Percentiles rank a stretch among this genome's conserved stretches.
Evolutionary conservation across 306 rosid genomes (phyloP).

Genomic region (Betula pendula): DNA sequence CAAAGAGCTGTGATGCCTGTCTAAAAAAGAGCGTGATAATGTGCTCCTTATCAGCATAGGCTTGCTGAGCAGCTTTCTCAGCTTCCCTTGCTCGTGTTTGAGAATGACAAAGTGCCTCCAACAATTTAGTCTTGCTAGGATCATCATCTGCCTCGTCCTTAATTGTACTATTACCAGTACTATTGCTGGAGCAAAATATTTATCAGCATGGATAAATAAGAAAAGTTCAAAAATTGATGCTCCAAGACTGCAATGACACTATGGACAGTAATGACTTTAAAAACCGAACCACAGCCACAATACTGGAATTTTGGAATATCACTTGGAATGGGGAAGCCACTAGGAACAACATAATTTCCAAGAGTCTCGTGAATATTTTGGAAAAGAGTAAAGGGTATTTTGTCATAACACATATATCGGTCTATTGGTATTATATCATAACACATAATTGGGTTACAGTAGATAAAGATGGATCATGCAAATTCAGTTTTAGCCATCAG

Average conservation of each 20-base stretch:
- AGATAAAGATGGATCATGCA: neutral
- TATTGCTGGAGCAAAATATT: conserved; percentile 32
- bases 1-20: conserved; percentile 86
- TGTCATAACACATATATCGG: no score
- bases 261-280: neutral
- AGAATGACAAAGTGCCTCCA: conserved; percentile 85
- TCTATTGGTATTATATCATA: no score
- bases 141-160: conserved; percentile 30
- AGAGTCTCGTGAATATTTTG: neutral
- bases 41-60: conserved; percentile 82
- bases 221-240: neutral
- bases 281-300: conserved; percentile 13
- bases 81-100: conserved; percentile 95
- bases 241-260: conserved; percentile 9
- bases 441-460: no score
- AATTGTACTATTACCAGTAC: conserved; percentile 44
- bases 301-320: neutral
- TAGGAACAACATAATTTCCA: neutral
- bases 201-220: neutral
- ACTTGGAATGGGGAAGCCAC: neutral
- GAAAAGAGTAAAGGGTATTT: neutral
- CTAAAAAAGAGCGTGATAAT: conserved; percentile 63
- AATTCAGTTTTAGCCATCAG: neutral
- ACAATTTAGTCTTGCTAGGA: conserved; percentile 58
- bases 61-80: conserved; percentile 76